Conservation (phyloP, 306 rosid genomes). For the Cucumis cinereus region DNA sequence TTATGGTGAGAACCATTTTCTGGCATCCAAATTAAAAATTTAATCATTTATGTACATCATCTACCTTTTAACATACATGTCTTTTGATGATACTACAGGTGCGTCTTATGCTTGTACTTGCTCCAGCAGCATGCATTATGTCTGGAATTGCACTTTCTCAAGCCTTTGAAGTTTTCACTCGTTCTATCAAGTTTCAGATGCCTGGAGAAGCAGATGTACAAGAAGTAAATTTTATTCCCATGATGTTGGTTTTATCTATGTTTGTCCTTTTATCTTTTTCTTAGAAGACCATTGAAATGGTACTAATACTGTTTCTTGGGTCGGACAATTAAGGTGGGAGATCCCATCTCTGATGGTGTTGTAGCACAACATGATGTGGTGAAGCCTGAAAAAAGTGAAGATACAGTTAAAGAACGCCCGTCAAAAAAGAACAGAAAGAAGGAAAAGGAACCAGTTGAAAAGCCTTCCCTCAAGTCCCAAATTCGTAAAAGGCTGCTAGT, state of each 20-base stretch:
- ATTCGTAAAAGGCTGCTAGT: slow-evolving; percentile 77
- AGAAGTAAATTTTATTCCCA: slow-evolving; percentile 23
- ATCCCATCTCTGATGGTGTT: slow-evolving; percentile 33
- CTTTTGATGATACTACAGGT: slow-evolving; percentile 44
- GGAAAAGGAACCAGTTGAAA: slow-evolving; percentile 73
- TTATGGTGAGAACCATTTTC: slow-evolving; percentile 63
- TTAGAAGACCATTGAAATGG: slow-evolving; percentile 6
- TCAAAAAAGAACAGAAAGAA: slow-evolving; percentile 63
- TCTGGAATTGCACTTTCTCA: slow-evolving; percentile 98
- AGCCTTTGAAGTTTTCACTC: slow-evolving; percentile 87
- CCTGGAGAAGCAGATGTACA: slow-evolving; percentile 36
- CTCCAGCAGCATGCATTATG: slow-evolving; percentile 97
- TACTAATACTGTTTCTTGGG: slow-evolving; percentile 15
- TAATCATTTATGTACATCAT: not conserved
- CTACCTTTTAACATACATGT: slow-evolving; percentile 6
- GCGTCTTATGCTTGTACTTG: slow-evolving; percentile 95
- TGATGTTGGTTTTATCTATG: not conserved
- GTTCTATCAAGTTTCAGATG: slow-evolving; percentile 85
- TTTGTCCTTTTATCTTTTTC: not conserved
- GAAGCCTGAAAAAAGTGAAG: slow-evolving; percentile 57
- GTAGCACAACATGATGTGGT: slow-evolving; percentile 33
- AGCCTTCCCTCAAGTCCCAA: slow-evolving; percentile 52
- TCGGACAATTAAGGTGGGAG: slow-evolving; percentile 46
- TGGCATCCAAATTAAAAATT: slow-evolving; percentile 7
- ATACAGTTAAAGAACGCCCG: slow-evolving; percentile 60